A percentile compares a stretch with the other conserved stretches of the same genome.
Evolutionary conservation across 495 filamentous ascomycete species (phyloP).

Genomic region (Rusavskia elegans): DNA sequence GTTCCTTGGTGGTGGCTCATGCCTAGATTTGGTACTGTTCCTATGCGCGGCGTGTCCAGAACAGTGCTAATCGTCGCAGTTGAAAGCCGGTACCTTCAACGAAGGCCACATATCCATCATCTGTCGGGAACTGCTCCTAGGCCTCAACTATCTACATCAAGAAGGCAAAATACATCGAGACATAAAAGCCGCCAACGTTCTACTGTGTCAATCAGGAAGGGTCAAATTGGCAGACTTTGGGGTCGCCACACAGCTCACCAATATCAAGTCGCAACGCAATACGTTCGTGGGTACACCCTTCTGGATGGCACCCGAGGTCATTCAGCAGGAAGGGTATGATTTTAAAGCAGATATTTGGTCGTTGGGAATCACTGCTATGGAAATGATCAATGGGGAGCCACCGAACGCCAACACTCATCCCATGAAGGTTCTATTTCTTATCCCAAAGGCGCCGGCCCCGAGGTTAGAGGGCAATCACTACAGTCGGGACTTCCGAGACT

Average conservation of each 20-base stretch:
- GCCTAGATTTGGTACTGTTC: conserved; percentile 62
- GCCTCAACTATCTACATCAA: conserved; percentile 82
- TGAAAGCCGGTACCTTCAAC: conserved; percentile 82
- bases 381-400: conserved; percentile 83
- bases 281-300: conserved; percentile 98
- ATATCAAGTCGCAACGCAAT: conserved; percentile 94
- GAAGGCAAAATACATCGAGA: conserved; percentile 96
- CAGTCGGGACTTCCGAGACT: conserved; percentile 85
- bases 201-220: conserved; percentile 73
- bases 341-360: conserved; percentile 98
- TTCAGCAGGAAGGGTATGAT: conserved; percentile 91
- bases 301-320: conserved; percentile 99
- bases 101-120: conserved; percentile 92
- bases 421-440: conserved; percentile 97
- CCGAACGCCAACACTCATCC: conserved; percentile 83
- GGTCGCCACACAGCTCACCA: conserved; percentile 88
- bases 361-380: conserved; percentile 87
- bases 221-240: conserved; percentile 98
- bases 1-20: conserved; percentile 84
- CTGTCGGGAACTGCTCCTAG: conserved; percentile 76
- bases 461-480: conserved; percentile 70
- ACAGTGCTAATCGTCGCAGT: conserved; percentile 29
- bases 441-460: conserved; percentile 82
- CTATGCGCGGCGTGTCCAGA: not conserved
- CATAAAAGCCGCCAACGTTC: conserved; percentile 89